Conservation (phyloP, 305 asterid genomes). For the Fraxinus platypoda region DNA sequence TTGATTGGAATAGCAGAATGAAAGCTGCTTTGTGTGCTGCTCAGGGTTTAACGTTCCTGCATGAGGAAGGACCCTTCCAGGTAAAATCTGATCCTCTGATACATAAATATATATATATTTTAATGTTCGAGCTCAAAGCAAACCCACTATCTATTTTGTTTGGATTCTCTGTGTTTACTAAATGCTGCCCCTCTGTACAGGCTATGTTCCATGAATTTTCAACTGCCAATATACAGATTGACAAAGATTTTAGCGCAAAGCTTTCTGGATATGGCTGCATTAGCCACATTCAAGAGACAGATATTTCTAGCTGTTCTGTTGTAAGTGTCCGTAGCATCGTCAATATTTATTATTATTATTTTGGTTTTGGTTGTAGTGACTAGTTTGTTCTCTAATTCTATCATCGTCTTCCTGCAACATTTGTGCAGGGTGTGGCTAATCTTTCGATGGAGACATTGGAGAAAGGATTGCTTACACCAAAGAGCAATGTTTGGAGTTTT, state of each 20-base stretch:
- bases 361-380: neutral
- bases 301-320: conserved; percentile 64
- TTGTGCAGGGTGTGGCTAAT: conserved; percentile 72
- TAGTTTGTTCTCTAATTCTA: neutral
- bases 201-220: conserved; percentile 98
- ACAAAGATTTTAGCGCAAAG: conserved; percentile 95
- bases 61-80: conserved; percentile 99
- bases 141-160: neutral
- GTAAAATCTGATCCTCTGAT: conserved; percentile 30
- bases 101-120: neutral
- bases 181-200: conserved; percentile 36
- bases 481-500: conserved; percentile 98
- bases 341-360: neutral
- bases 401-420: conserved; percentile 14
- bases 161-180: neutral
- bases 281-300: conserved; percentile 80
- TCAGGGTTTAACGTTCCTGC: conserved; percentile 91
- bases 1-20: conserved; percentile 97
- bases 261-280: conserved; percentile 98
- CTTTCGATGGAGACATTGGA: conserved; percentile 93
- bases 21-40: conserved; percentile 94
- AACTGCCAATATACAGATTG: conserved; percentile 87
- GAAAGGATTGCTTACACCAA: conserved; percentile 85
- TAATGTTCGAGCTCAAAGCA: neutral
- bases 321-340: conserved; percentile 45